Base-by-base conservation (phyloP, 176 grass and related monocot species). In the Oryza rufipogon region DNA sequence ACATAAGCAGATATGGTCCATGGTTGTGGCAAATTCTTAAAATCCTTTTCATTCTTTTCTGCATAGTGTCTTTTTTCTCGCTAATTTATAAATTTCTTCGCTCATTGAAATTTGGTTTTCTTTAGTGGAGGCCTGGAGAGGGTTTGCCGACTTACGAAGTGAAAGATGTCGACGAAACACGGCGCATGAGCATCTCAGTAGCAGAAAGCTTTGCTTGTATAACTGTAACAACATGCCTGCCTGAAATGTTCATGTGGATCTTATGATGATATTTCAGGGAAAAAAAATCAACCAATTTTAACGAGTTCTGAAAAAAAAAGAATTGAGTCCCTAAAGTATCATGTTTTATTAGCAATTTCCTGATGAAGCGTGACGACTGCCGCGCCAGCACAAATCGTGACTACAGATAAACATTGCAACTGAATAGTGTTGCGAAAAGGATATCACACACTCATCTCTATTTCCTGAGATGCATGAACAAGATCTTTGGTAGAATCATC, bases 381-480 rank as follows among this genome's bases (percentile, higher is more conserved):
- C 39, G 7, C 36, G 73, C 2, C 42, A 4, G 19, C 66, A 17
- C 10, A 44, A 4, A 22, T n/a, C 41, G 80, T 74, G 38, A 74
- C 26, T 16, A 74, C 4, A 65, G 11, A 64, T 45, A 49, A 22
- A 73, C 45, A 63, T 75, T n/a, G 70, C 58, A 75, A 41, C 32
- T 80, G 14, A 23, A 72, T 51, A 46, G 64, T 66, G 83, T 64
- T 28, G 28, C 61, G 67, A 86, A 86, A 83, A 79, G 33, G 52
- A 28, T 23, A 23, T 23, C 23, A 23, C 23, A 23, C 23, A 23
- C 23, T 23, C 23, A 23, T 23, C 23, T 23, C 23, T 23, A 23
- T 38, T 23, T 75, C 38, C 9, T 75, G 28, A 65, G 60, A 83
- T 83, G 32, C 71, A 83, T 71, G 75, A 19, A 28, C 65, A 63